Evolutionary conservation across 2,329 filamentous ascomycete genomes (phyloP), one percentile per base, ranked within the genome.

Genomic region (Exophiala viscosa): DNA sequence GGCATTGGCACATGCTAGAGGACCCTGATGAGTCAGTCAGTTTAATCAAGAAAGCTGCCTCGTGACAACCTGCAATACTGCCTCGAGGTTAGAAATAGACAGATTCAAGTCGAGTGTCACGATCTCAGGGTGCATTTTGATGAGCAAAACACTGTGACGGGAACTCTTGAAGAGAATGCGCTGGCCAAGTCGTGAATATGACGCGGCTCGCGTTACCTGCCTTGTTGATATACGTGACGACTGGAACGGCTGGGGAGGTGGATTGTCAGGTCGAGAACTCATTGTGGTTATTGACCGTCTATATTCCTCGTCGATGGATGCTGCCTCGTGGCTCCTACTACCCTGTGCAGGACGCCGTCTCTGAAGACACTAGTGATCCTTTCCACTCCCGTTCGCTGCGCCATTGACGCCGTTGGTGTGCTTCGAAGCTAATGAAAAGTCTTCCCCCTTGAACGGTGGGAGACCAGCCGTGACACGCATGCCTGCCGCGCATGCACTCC

Each of bases 1-100:
- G 76, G 0, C 73, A 79, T 60, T 81, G 77, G 76, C 72, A 75
- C 64, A 61, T 75, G 4, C 76, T 76, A 56, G 76, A 80, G 62
- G 70, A 78, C 59, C 33, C 69, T 3, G 60, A 66, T 14, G 70
- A 36, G 40, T 28, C 40, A 34, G 17, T 50, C 5, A 39, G 43
- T 32, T 36, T 50, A 32, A 50, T 50, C 47, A 50, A 50, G 23
- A 32, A n/a, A 15, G 38, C 47, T 10, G 13, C 18, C 14, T 18
- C 34, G 13, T 48, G 44, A 32, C 28, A 10, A 18, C 14, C 17
- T 7, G 5, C 17, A 39, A 32, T 34, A 42, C 32, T 36, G 13
- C 8, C 23, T 28, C 23, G 8, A 28, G 23, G 23, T 28, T 28
- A 28, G 5, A 28, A 7, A 28, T 28, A 28, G n/a, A n/a, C n/a